Evolutionary conservation across 2,329 filamentous ascomycete species (phyloP), one percentile per base, ranked within the genome.

Genomic region (Botrytis fabae): DNA sequence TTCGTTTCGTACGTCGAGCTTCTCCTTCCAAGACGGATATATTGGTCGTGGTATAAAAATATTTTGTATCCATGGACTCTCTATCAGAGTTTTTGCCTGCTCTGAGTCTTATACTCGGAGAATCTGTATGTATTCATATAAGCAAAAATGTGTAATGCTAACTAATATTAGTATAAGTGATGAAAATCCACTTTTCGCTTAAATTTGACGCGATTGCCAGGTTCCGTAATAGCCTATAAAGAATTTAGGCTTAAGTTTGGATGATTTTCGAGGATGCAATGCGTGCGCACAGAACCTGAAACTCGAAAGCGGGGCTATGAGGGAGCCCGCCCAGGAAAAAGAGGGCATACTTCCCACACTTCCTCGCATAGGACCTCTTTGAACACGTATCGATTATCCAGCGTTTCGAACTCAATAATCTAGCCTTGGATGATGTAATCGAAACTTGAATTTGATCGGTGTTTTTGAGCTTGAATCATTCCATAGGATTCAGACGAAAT

Each of bases 121-220:
- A n/a, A 14, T 16, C 1, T 2, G 4, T 16, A 51, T 6, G 12
- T 1, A 51, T 51, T 12, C 14, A 51, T 14, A 51, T n/a, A 51
- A 1, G 4, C 48, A 14, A 14, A 51, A 14, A n/a, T 51, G 14
- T 14, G 0, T 6, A 25, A n/a, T n/a, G n/a, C 48, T 14, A 14
- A 51, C 2, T 0, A 6, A n/a, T 14, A n/a, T 16, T 2, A n/a
- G 25, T 51, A 16, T n/a, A 14, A 16, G 4, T 16, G 20, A n/a
- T 0, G 25, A n/a, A 14, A 14, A 51, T 51, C 48, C 10, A 16
- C 12, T n/a, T 14, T 7, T 51, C 25, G 25, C 25, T 25, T n/a
- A n/a, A n/a, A 2, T 16, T 8, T 3, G 25, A 14, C 0, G 48
- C 9, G 0, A 2, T n/a, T 2, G 25, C 10, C 12, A 14, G 25